These are phyloP conservation scores for sorghum (Sorghum bicolor) DNA, from an alignment of 176 grass and related monocot species.

Conservation along the genomic window DNA sequence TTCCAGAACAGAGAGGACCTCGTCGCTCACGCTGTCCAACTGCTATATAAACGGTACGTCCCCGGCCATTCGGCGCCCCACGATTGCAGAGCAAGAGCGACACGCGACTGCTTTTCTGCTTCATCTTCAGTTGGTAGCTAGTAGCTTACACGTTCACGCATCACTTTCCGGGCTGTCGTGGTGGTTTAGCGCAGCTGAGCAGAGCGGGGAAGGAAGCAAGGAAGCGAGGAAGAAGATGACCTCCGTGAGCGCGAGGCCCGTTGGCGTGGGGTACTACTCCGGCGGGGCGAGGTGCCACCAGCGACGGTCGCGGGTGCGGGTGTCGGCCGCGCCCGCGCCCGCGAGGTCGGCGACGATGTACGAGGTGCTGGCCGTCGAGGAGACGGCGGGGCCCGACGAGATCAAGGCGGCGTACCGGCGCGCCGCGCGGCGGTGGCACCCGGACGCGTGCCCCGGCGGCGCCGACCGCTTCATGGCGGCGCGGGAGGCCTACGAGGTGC, in stretches of 20 bases:
- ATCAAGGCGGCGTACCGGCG: constrained; percentile 79
- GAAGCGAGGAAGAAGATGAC: constrained; percentile 25
- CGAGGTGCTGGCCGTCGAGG: constrained; percentile 63
- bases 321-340: neutral
- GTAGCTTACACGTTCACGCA: neutral
- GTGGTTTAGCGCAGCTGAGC: neutral
- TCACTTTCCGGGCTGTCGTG: neutral
- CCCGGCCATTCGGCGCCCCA: neutral
- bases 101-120: neutral
- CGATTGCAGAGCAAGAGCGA: neutral
- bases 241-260: constrained; percentile 38
- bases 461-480: constrained; percentile 64
- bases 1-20: constrained; percentile 12
- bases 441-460: constrained; percentile 57
- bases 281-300: constrained; percentile 33
- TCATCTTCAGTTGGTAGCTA: neutral
- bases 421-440: constrained; percentile 72
- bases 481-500: constrained; percentile 82
- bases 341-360: constrained; percentile 46
- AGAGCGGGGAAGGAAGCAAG: neutral
- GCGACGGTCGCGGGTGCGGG: constrained; percentile 6
- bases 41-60: constrained; percentile 24
- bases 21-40: neutral
- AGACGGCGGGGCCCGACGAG: constrained; percentile 50
- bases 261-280: neutral